phyloP scores from a whole-genome alignment of 2,329 filamentous ascomycete species.

The Fusarium floridanum region DNA sequence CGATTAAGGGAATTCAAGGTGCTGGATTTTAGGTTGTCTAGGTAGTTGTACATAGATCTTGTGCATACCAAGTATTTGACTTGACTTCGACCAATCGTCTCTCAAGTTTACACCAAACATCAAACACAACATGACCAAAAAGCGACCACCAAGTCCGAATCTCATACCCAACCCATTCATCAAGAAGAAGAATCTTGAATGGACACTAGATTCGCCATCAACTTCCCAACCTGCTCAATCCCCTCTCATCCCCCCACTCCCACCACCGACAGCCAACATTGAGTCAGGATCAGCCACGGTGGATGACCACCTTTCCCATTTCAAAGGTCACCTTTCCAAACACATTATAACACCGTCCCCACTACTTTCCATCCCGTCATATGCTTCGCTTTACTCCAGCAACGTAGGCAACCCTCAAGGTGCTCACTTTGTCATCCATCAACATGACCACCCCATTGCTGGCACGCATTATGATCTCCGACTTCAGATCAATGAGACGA shows the following conservation, averaged over 20 bases:
- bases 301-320: conserved; percentile 57
- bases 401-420: conserved; percentile 50
- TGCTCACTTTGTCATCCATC: conserved; percentile 76
- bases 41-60: background rate
- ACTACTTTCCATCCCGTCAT: conserved; percentile 52
- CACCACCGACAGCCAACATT: conserved; percentile 52
- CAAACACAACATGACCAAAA: conserved; percentile 36
- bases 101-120: background rate
- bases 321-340: conserved; percentile 50
- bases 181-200: conserved; percentile 61
- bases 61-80: background rate
- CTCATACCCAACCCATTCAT: conserved; percentile 61
- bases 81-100: background rate
- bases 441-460: conserved; percentile 79
- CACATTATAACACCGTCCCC: conserved; percentile 44
- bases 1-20: no score
- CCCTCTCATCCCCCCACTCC: conserved; percentile 2
- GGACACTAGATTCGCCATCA: conserved; percentile 51
- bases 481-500: conserved; percentile 76
- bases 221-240: background rate
- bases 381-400: conserved; percentile 54
- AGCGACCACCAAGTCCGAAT: conserved; percentile 49
- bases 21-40: background rate
- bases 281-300: conserved; percentile 55
- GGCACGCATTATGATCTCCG: conserved; percentile 78